Base-by-base conservation (phyloP, 495 filamentous ascomycete species). In the Daldinia grandis region DNA sequence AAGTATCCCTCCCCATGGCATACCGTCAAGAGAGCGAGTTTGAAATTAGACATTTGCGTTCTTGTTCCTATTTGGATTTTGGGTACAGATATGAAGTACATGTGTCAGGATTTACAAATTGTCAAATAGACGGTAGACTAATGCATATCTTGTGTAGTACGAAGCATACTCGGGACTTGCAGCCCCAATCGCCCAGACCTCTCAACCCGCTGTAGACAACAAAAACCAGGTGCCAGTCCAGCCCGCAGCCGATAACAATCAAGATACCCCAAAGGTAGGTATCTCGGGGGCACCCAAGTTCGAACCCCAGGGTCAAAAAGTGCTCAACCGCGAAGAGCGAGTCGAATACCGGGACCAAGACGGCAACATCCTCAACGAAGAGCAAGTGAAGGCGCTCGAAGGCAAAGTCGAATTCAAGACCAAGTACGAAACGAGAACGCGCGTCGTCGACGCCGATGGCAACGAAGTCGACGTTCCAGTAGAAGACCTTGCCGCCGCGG, bases 321-420 rank as follows among this genome's bases (percentile, higher is more conserved):
- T 93, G 47, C 56, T 92, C 44, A 86, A 85, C 49, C 85, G 85
- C 28, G 91, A 97, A 77, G 93, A 97, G 76, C 91, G 90, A 65
- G 84, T 98, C 65, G 95, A 99, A 80, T 99, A 97, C 80, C 90
- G 95, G 47, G 95, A 99, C 76, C 93, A 98, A 76, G 83, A 97
- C 68, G 95, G 95, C 56, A 97, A 98, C 72, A 73, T 98, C 42
- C 84, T 99, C 21, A 83, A 95, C 71, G 89, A 92, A 66, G 89
- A 91, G 72, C 87, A 97, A 67, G 95, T 99, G 49, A 87, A 90
- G 71, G 90, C 88, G 1, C 87, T 99, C 27, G 85, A 91, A 73
- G 95, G 95, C 72, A 95, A 97, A 80, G 94, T 98, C 27, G 91
- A 91, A 66, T 97, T 98, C 81, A 89, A 95, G 78, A 99, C 95